Conservation (phyloP, 139 green algal genomes). For the Micractinium sp. region DNA sequence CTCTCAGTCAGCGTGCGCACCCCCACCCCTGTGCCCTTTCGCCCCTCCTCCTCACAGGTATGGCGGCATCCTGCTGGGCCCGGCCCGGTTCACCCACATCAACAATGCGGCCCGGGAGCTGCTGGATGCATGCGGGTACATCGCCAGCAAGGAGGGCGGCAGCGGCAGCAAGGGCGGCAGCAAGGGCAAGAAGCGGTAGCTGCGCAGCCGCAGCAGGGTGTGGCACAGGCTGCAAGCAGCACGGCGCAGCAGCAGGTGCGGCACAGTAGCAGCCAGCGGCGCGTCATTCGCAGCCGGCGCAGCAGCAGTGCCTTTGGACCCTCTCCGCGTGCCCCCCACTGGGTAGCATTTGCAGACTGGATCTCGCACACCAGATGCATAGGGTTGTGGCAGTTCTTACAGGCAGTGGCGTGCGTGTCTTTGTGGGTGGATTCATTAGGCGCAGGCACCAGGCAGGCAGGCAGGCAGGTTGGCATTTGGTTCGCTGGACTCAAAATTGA, state of each 20-base stretch:
- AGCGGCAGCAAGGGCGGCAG: slow-evolving; percentile 1
- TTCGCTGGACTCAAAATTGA: too few relatives aligned
- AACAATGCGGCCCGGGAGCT: slow-evolving; percentile 85
- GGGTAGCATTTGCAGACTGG: too few relatives aligned
- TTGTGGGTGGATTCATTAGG: background rate
- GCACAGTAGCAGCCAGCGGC: background rate
- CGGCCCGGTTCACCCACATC: slow-evolving; percentile 81
- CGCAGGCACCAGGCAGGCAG: background rate
- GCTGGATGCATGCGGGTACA: slow-evolving; percentile 63
- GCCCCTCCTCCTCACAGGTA: slow-evolving; percentile 67
- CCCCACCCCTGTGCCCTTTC: background rate
- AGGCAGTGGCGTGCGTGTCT: background rate
- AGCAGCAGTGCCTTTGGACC: too few relatives aligned
- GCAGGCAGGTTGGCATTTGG: background rate
- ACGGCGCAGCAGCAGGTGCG: background rate
- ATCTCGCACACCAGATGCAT: too few relatives aligned
- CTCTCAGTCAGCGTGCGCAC: too few relatives aligned
- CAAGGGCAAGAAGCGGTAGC: slow-evolving; percentile 36
- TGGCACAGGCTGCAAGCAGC: too few relatives aligned
- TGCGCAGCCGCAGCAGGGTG: too few relatives aligned
- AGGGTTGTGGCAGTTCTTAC: background rate
- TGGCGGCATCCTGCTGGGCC: slow-evolving; percentile 79
- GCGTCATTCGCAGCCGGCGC: background rate
- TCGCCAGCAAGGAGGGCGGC: slow-evolving; percentile 28
- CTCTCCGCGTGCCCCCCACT: too few relatives aligned